Percentiles rank a stretch among this genome's conserved stretches.
phyloP scores from a whole-genome alignment of 1,284 basidiomycete genomes.

The Malassezia globosa region DNA sequence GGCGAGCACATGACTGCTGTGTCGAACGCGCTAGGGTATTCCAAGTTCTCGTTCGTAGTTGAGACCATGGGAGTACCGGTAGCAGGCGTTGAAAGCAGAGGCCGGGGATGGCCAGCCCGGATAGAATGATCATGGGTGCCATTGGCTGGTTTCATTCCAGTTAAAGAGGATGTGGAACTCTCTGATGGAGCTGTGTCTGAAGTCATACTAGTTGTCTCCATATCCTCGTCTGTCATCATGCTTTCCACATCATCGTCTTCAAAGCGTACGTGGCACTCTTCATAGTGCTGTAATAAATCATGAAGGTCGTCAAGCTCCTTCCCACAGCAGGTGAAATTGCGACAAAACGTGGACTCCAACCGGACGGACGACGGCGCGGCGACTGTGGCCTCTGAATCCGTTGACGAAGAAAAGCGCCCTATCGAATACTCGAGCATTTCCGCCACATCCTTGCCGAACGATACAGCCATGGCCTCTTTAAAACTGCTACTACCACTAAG shows the following conservation, averaged over 20 bases:
- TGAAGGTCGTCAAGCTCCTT: constrained; percentile 41
- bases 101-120: constrained; percentile 7
- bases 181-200: not conserved
- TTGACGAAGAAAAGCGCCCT: constrained; percentile 35
- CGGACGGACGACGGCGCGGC: constrained; percentile 35
- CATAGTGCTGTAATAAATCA: constrained; percentile 46
- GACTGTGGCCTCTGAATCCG: constrained; percentile 34
- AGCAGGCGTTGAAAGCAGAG: constrained; percentile 1
- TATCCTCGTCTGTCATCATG: constrained; percentile 35
- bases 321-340: constrained; percentile 45
- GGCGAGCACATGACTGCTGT: constrained; percentile 37
- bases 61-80: constrained; percentile 16
- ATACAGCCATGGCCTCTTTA: constrained; percentile 39
- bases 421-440: constrained; percentile 45
- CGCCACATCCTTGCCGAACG: constrained; percentile 40
- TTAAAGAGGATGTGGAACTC: not conserved
- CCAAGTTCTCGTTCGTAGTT: constrained; percentile 22
- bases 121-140: not conserved
- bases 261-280: constrained; percentile 44
- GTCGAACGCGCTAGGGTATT: constrained; percentile 39
- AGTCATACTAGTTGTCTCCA: constrained; percentile 23
- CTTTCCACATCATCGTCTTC: constrained; percentile 42
- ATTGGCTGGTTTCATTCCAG: constrained; percentile 1
- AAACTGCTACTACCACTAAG: constrained; percentile 29
- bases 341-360: constrained; percentile 44